phyloP scores from a whole-genome alignment of 1,284 basidiomycete genomes.

The Baeospora myosura region DNA sequence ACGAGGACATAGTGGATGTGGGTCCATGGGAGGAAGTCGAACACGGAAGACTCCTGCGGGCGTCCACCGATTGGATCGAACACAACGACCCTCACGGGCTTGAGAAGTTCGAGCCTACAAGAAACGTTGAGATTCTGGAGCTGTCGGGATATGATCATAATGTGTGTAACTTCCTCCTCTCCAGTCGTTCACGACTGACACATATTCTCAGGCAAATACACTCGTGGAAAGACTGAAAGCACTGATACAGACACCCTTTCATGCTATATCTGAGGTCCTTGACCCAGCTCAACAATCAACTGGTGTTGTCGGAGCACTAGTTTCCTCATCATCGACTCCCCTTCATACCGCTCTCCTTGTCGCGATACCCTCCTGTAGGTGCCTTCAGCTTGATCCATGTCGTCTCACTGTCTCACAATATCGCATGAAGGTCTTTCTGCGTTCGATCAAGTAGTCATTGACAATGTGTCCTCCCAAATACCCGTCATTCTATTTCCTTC shows the following conservation, averaged over 20 bases:
- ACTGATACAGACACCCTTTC: conserved; percentile 51
- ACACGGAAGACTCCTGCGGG: conserved; percentile 34
- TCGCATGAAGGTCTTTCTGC: conserved; percentile 1
- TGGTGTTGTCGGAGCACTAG: conserved; percentile 39
- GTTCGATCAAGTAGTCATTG: conserved; percentile 41
- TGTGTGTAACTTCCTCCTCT: conserved; percentile 31
- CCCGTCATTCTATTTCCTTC: conserved; percentile 50
- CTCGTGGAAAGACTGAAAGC: conserved; percentile 30
- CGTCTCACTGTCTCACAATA: background rate
- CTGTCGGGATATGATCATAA: conserved; percentile 36
- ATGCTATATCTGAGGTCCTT: conserved; percentile 39
- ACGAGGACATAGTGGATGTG: conserved; percentile 56
- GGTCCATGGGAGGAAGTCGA: conserved; percentile 46
- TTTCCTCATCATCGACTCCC: conserved; percentile 46
- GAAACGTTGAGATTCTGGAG: conserved; percentile 55
- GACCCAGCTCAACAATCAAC: conserved; percentile 44
- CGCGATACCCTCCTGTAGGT: conserved; percentile 37
- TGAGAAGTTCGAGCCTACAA: conserved; percentile 53
- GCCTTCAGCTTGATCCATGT: background rate
- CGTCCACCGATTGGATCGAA: conserved; percentile 65
- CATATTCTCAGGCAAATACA: conserved; percentile 21
- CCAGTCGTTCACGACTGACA: conserved; percentile 4
- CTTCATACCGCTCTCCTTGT: conserved; percentile 54
- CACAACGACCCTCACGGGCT: conserved; percentile 55
- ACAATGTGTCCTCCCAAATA: conserved; percentile 43